phyloP scores from a whole-genome alignment of 2,329 filamentous ascomycete genomes.

The Pochonia chlamydosporia region DNA sequence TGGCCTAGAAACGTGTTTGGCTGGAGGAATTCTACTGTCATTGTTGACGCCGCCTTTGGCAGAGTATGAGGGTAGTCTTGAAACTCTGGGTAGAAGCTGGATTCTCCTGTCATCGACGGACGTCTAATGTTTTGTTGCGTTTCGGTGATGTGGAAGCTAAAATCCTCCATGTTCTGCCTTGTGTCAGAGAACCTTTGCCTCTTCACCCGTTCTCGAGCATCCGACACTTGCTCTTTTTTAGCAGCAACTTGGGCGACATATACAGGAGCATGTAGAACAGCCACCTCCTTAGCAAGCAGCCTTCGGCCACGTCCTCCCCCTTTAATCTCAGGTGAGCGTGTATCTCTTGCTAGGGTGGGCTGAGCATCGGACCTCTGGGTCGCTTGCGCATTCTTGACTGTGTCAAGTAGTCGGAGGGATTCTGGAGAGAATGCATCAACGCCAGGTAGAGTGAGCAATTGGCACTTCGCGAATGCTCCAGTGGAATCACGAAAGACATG shows the following conservation, averaged over 20 bases:
- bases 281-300: slow-evolving; percentile 36
- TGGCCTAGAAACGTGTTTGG: slow-evolving; percentile 8
- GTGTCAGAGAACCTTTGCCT: slow-evolving; percentile 6
- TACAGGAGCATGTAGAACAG: slow-evolving; percentile 44
- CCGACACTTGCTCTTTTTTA: slow-evolving; percentile 22
- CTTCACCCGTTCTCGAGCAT: slow-evolving; percentile 12
- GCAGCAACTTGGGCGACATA: slow-evolving; percentile 36
- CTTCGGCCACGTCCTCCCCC: slow-evolving; percentile 24
- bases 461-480: slow-evolving; percentile 38
- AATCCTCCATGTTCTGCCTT: not conserved
- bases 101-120: not conserved
- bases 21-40: slow-evolving; percentile 5
- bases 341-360: not conserved
- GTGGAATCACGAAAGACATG: slow-evolving; percentile 36
- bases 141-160: not conserved
- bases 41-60: not conserved
- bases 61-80: not conserved
- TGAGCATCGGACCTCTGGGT: not conserved
- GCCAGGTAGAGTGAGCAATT: slow-evolving; percentile 36
- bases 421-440: slow-evolving; percentile 36
- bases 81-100: not conserved
- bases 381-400: slow-evolving; percentile 40
- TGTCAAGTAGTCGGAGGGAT: slow-evolving; percentile 37
- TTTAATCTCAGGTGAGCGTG: slow-evolving; percentile 11
- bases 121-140: not conserved